These are phyloP conservation scores for Omphalea diandra DNA, from an alignment of 441 rosid species.

Conservation along the genomic window DNA sequence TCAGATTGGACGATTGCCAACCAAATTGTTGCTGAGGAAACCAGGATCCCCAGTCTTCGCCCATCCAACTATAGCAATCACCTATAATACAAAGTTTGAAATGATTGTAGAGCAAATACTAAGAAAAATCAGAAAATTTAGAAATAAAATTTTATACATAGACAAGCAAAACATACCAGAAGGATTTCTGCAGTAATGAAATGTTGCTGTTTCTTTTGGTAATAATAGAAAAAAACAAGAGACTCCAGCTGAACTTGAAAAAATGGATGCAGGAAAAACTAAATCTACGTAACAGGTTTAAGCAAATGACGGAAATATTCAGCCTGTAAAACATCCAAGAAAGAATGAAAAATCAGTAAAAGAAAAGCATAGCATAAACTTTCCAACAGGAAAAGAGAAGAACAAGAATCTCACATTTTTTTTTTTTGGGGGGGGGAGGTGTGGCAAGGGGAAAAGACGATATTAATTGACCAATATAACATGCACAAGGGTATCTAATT, in stretches of 20 bases:
- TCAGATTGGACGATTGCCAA: conserved; percentile 36
- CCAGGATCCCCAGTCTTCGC: conserved; percentile 49
- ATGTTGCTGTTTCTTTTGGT: conserved; percentile 34
- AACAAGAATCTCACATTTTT: background rate
- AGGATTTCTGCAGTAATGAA: conserved; percentile 27
- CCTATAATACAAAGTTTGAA: conserved; percentile 30
- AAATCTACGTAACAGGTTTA: conserved; percentile 92
- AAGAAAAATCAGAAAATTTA: background rate
- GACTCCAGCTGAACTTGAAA: conserved; percentile 45
- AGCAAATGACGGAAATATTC: conserved; percentile 92
- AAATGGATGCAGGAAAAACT: conserved; percentile 21
- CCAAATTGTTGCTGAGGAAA: conserved; percentile 43
- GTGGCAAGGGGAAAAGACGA: no score
- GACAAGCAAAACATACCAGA: conserved; percentile 33
- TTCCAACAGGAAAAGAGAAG: conserved; percentile 1
- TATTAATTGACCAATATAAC: conserved; percentile 1
- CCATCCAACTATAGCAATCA: conserved; percentile 60
- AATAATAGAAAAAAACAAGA: conserved; percentile 34
- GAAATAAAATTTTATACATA: background rate
- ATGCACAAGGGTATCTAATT: conserved; percentile 13
- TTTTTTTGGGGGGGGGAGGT: no score
- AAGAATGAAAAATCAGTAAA: conserved; percentile 32
- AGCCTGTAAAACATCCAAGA: conserved; percentile 51
- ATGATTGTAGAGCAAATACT: background rate
- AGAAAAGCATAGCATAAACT: background rate